Evolutionary conservation across 192 early-diverging fungal genomes (phyloP), one percentile per base, ranked within the genome.

Genomic region (Glomus cerebriforme): DNA sequence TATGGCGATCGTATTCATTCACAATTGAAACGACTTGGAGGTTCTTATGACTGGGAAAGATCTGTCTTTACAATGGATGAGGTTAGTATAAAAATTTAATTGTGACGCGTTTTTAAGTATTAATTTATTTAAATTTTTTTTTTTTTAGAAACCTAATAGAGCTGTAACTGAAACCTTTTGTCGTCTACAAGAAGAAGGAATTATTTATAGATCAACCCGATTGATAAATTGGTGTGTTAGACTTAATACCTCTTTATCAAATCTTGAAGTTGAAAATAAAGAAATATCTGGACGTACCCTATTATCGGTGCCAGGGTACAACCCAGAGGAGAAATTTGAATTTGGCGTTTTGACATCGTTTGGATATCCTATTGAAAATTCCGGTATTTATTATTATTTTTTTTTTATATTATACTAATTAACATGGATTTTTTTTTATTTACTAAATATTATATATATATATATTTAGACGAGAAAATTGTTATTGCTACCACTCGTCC

Each of bases 181-280:
- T 73, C 90, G 94, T 59, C 84, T 99, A 78, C 95, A 96, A 85
- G 92, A 97, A 59, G 96, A 98, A 70, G 97, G 96, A 24, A 92
- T 93, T 70, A 96, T 99, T 85, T 98, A 97, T 82, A 93, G 98
- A 78, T 94, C 93, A n/a, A 98, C 92, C 78, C 91, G 96, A 67
- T 92, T 99, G 65, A 95, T 99, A 81, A 98, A 98, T 87, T 99
- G 98, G 98, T 97, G 96, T 90, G 95, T 96, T 12, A 88, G 90
- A 69, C 90, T 99, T 67, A 97, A 96, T 83, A 98, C 98, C 13
- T 94, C 97, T 10, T 85, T 99, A 58, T 99, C 98, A 71, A 98
- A 97, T 82, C 84, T 99, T 37, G 98, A 99, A 88, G 95, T 97
- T 60, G 96, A 99, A 37, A 93, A 95, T 85, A 90, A 91, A 82